Evolutionary conservation across 805 yeast species (phyloP), one percentile per base, ranked within the genome.

Genomic region (Wickerhamiella hasegawae): DNA sequence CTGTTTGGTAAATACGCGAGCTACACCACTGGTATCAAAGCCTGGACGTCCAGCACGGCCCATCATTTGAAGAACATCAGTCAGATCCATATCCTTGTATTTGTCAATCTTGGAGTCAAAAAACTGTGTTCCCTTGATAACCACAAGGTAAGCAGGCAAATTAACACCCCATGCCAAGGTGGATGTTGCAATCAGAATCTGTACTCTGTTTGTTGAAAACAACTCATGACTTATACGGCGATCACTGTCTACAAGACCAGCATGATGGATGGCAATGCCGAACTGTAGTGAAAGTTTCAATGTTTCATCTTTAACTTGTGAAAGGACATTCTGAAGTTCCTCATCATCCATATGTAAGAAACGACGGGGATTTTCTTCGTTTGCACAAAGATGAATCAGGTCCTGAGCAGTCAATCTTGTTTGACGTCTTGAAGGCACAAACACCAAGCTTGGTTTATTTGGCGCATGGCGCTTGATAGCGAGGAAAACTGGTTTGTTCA

Each of bases 391-490:
- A 44, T 77, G 81, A 35, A 80, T 79, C 34, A 80, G 60, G 45
- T 81, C 92, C 32, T 76, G 60, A 0, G 92, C 83, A 1, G 92
- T 80, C 34, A 80, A 65, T 40, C 92, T 60, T 0, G 92, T 80
- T 54, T 80, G 92, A 40, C 92, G 62, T 50, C 92, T 66, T 3
- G 90, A 78, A 1, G 90, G 83, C 25, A 80, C 92, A 48, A 80
- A 80, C n/a, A 80, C 73, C 45, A 80, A 63, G 9, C 77, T 87
- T 0, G 95, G 94, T 51, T 84, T 75, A 15, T 60, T 61, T 2
- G 94, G 92, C 0, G 94, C 79, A 52, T 85, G 94, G 43, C 81
- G 83, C 50, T 83, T 81, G 43, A 84, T 84, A 0, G 95, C 94
- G 76, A 77, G 71, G 49, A 79, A 84, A 0, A 93, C 87, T 1